These are phyloP conservation scores for Hymenotorrendiella dingleyae DNA, from an alignment of 2,329 filamentous ascomycete genomes.

Conservation along the genomic window DNA sequence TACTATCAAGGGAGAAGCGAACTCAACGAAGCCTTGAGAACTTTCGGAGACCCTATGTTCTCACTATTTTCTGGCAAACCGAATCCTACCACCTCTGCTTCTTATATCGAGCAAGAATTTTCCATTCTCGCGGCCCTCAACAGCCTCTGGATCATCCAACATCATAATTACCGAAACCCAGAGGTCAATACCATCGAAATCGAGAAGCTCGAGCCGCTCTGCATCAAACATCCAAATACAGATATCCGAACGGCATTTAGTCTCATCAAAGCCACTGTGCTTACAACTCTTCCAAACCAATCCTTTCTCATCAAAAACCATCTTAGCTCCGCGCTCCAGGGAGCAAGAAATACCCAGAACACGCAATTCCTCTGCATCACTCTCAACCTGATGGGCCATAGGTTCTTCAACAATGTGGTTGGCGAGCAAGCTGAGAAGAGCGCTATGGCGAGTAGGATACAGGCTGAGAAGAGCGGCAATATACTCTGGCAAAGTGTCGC, in stretches of 20 bases:
- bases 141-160: conserved; percentile 65
- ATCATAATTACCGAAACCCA: conserved; percentile 51
- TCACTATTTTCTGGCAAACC: conserved; percentile 37
- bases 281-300: conserved; percentile 54
- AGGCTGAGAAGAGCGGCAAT: conserved; percentile 65
- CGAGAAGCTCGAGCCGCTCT: conserved; percentile 60
- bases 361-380: conserved; percentile 76
- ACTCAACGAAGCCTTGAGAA: conserved; percentile 57
- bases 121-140: conserved; percentile 63
- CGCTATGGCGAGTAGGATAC: conserved; percentile 60
- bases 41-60: conserved; percentile 60
- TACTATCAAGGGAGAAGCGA: conserved; percentile 74
- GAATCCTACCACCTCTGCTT: conserved; percentile 33
- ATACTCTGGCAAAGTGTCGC: conserved; percentile 75
- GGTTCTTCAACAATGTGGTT: conserved; percentile 54
- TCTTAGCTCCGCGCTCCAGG: conserved; percentile 66
- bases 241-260: conserved; percentile 75
- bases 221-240: conserved; percentile 62
- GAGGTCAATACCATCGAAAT: conserved; percentile 55
- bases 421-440: conserved; percentile 76
- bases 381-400: conserved; percentile 76
- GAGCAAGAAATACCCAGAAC: conserved; percentile 65
- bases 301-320: conserved; percentile 75
- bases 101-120: conserved; percentile 56
- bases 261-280: conserved; percentile 64